These are phyloP conservation scores for Cladophialophora exuberans DNA, from an alignment of 2,329 filamentous ascomycete genomes.

Conservation along the genomic window DNA sequence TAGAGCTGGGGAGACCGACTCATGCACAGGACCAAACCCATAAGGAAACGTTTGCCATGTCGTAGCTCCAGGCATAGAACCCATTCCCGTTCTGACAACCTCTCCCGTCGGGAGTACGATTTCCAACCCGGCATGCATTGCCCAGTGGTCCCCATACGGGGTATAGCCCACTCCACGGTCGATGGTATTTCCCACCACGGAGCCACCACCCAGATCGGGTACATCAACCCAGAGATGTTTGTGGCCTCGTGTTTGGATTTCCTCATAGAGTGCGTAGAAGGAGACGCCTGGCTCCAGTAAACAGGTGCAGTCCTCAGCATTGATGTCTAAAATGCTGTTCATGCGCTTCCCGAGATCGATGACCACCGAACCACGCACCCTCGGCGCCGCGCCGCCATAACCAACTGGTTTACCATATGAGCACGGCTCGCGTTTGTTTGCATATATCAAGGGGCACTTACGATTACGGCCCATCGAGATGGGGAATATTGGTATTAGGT, in stretches of 20 bases:
- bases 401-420: conserved; percentile 53
- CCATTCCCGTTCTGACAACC: conserved; percentile 48
- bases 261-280: conserved; percentile 48
- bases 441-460: no score
- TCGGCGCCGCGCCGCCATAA: conserved; percentile 55
- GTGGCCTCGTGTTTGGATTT: conserved; percentile 42
- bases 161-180: conserved; percentile 46
- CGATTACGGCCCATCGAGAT: no score
- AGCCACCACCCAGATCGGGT: conserved; percentile 56
- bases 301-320: conserved; percentile 38
- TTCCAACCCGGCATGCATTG: conserved; percentile 50
- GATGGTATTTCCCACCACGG: conserved; percentile 56
- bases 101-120: conserved; percentile 46
- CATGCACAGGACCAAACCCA: no score
- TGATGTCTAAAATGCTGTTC: conserved; percentile 40
- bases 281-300: conserved; percentile 50
- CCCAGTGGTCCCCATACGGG: conserved; percentile 49
- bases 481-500: no score
- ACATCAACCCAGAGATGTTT: conserved; percentile 53
- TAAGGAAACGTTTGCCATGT: conserved; percentile 45
- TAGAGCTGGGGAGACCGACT: no score
- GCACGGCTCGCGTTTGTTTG: no score
- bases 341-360: conserved; percentile 50
- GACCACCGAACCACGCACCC: conserved; percentile 49
- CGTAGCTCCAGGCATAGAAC: conserved; percentile 32